phyloP scores from a whole-genome alignment of 352 stramenopile genomes.

The Pythium dissimile region DNA sequence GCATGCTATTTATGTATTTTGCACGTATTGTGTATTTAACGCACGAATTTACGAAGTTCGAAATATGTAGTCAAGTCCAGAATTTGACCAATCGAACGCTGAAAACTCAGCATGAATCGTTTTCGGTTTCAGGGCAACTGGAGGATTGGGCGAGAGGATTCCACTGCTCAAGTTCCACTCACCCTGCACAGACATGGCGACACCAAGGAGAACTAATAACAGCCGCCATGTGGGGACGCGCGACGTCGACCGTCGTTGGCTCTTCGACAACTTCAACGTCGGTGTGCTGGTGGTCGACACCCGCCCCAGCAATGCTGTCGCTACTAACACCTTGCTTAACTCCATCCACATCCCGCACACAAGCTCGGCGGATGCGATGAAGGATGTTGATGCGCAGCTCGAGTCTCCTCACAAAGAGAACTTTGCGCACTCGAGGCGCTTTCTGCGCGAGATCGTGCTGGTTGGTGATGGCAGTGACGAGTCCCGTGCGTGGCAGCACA shows the following conservation, averaged over 20 bases:
- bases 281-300: conserved; percentile 63
- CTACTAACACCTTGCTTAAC: conserved; percentile 38
- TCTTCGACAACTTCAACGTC: conserved; percentile 73
- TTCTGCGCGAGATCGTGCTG: conserved; percentile 51
- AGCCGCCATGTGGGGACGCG: conserved; percentile 1
- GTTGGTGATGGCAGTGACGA: conserved; percentile 34
- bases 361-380: conserved; percentile 5
- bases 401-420: conserved; percentile 14
- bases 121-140: not conserved
- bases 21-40: too few relatives aligned
- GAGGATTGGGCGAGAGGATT: not conserved
- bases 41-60: too few relatives aligned
- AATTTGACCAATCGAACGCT: conserved; percentile 4
- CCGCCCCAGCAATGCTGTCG: conserved; percentile 28
- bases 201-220: not conserved
- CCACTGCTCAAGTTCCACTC: not conserved
- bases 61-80: too few relatives aligned
- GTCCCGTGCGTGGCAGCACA: conserved; percentile 35
- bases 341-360: conserved; percentile 49
- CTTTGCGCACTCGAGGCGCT: conserved; percentile 31
- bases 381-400: conserved; percentile 24
- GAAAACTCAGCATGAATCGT: conserved; percentile 1
- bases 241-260: conserved; percentile 50
- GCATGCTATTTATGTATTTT: not conserved
- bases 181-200: not conserved